Percentiles rank a stretch among this genome's conserved stretches.
Conservation (phyloP, 805 yeast species). For the Nakazawaea populi region DNA sequence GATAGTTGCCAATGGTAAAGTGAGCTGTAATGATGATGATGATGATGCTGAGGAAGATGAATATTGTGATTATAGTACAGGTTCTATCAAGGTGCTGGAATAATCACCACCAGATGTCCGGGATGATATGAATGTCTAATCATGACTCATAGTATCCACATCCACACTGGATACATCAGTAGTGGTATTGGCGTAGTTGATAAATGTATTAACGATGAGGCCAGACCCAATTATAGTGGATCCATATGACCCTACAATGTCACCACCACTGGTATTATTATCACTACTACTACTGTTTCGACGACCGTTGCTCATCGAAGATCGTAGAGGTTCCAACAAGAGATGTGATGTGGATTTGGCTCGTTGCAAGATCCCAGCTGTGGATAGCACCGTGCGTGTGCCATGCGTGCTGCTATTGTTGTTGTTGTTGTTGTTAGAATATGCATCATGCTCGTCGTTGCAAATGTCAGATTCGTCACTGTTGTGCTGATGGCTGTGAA, state of each 20-base stretch:
- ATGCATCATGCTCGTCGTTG: too few species aligned
- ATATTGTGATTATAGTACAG: too few species aligned
- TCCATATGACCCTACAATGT: background rate
- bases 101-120: too few species aligned
- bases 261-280: background rate
- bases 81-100: too few species aligned
- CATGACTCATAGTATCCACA: background rate
- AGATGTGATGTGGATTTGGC: slow-evolving; percentile 8
- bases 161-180: background rate
- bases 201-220: slow-evolving; percentile 5
- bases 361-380: background rate
- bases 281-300: background rate
- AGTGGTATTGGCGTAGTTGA: slow-evolving; percentile 2
- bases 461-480: background rate
- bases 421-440: too few species aligned
- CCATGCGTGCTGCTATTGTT: too few species aligned
- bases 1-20: too few species aligned
- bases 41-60: too few species aligned
- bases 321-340: slow-evolving; percentile 1
- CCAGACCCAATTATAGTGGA: slow-evolving; percentile 7
- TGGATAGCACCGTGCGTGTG: background rate
- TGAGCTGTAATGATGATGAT: too few species aligned
- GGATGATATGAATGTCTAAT: background rate
- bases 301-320: background rate
- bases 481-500: background rate